Conservation (phyloP, 441 rosid species). For the Syzygium malaccense region DNA sequence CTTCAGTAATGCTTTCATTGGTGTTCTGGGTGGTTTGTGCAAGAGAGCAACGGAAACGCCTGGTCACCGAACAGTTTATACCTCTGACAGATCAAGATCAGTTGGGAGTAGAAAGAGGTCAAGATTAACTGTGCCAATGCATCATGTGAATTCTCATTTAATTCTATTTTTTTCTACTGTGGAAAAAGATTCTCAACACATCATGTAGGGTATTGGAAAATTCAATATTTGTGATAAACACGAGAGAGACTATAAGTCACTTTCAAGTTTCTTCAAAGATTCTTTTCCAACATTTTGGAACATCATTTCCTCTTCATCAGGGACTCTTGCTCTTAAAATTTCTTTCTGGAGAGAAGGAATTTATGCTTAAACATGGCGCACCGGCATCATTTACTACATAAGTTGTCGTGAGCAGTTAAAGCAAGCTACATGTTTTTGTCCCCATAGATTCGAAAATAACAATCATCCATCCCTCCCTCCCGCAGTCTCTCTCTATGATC, state of each 20-base stretch:
- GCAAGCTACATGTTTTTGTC: neutral
- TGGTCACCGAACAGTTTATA: conserved; percentile 7
- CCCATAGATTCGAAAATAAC: neutral
- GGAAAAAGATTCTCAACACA: neutral
- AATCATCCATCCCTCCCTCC: neutral
- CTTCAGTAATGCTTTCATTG: neutral
- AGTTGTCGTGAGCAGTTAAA: neutral
- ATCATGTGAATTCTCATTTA: neutral
- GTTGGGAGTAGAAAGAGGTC: neutral
- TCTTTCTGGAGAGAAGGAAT: neutral
- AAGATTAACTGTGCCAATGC: neutral
- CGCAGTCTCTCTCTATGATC: neutral
- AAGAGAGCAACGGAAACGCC: conserved; percentile 21
- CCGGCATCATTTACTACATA: neutral
- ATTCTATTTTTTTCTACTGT: neutral
- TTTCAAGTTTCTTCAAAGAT: neutral
- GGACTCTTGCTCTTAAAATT: neutral
- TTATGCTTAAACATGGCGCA: neutral
- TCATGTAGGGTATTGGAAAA: neutral
- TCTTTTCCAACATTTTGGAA: neutral
- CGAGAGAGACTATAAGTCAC: neutral
- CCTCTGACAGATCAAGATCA: neutral
- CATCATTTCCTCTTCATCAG: neutral
- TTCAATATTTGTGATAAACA: neutral
- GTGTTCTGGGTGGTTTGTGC: conserved; percentile 38